These are phyloP conservation scores for Eutypa lata DNA, from an alignment of 2,329 filamentous ascomycete species.

Conservation along the genomic window DNA sequence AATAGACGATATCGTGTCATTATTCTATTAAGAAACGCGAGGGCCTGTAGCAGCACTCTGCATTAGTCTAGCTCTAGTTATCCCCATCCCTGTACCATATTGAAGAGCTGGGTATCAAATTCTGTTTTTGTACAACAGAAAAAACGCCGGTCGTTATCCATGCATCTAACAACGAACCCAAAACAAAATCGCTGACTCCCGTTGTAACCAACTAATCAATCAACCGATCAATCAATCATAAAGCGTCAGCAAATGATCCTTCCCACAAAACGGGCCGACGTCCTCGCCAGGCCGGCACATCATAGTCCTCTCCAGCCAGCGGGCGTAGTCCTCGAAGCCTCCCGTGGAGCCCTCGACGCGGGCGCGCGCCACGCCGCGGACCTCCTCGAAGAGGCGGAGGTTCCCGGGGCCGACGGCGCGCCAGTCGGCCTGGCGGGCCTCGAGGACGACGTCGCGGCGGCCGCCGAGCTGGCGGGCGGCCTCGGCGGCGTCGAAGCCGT, in stretches of 20 bases:
- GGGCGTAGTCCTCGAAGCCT: conserved; percentile 40
- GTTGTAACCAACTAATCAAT: too few relatives aligned
- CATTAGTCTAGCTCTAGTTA: too few relatives aligned
- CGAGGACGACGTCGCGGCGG: conserved; percentile 36
- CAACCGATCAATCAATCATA: too few relatives aligned
- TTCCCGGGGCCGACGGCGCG: conserved; percentile 33
- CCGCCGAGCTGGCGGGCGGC: conserved; percentile 34
- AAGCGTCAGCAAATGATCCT: not conserved
- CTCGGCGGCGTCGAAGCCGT: conserved; percentile 27
- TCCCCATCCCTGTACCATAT: too few relatives aligned
- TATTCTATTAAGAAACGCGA: too few relatives aligned
- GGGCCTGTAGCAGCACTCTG: too few relatives aligned
- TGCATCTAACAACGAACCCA: too few relatives aligned
- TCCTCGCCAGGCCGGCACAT: conserved; percentile 14
- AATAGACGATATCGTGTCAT: too few relatives aligned
- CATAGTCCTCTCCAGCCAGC: conserved; percentile 39
- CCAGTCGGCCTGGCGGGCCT: conserved; percentile 37
- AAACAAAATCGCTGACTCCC: too few relatives aligned
- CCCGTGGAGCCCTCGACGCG: conserved; percentile 34
- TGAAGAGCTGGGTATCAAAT: too few relatives aligned
- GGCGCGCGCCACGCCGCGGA: conserved; percentile 37
- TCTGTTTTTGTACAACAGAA: too few relatives aligned
- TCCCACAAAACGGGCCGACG: conserved; percentile 13
- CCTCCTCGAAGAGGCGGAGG: conserved; percentile 38
- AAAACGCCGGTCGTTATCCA: too few relatives aligned